These are phyloP conservation scores for Trypanosoma grayi DNA, from an alignment of 208 protist species.

Conservation along the genomic window DNA sequence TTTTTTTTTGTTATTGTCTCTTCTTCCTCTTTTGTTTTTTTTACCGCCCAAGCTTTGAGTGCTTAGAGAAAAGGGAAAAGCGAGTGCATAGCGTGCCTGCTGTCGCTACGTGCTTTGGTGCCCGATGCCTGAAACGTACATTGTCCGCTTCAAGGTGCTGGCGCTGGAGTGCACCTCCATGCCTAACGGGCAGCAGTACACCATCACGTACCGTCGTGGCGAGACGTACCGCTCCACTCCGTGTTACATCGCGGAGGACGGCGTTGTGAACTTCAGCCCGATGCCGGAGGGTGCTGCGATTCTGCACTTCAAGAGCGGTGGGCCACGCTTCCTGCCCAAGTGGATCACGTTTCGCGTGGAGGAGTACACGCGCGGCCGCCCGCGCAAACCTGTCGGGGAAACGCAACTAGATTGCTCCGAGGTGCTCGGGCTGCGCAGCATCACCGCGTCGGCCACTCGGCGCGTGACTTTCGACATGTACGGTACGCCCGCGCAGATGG, in stretches of 20 bases:
- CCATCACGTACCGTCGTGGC: constrained; percentile 72
- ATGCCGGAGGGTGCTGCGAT: constrained; percentile 84
- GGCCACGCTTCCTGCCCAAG: constrained; percentile 64
- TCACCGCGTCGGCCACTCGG: constrained; percentile 32
- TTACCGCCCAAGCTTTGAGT: too few species aligned
- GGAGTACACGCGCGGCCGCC: constrained; percentile 67
- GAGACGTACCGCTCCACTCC: constrained; percentile 69
- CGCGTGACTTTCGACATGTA: constrained; percentile 58
- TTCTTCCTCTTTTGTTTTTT: constrained; percentile 5
- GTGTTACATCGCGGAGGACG: constrained; percentile 60
- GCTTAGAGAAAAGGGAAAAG: too few species aligned
- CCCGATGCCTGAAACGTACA: constrained; percentile 55
- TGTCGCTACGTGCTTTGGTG: too few species aligned
- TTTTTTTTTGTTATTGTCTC: neutral
- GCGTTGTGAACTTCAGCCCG: constrained; percentile 65
- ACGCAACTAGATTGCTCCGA: constrained; percentile 68
- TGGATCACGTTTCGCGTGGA: constrained; percentile 81
- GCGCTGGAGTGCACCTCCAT: constrained; percentile 59
- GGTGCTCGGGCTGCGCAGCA: constrained; percentile 30
- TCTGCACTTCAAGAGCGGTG: constrained; percentile 76
- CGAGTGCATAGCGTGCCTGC: too few species aligned
- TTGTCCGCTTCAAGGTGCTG: constrained; percentile 78
- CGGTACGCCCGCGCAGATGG: constrained; percentile 56
- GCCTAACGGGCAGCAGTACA: constrained; percentile 73
- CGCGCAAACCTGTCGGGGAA: constrained; percentile 66